Conservation (phyloP, 345 rosid species). For the Eucalyptus tenuipes region DNA sequence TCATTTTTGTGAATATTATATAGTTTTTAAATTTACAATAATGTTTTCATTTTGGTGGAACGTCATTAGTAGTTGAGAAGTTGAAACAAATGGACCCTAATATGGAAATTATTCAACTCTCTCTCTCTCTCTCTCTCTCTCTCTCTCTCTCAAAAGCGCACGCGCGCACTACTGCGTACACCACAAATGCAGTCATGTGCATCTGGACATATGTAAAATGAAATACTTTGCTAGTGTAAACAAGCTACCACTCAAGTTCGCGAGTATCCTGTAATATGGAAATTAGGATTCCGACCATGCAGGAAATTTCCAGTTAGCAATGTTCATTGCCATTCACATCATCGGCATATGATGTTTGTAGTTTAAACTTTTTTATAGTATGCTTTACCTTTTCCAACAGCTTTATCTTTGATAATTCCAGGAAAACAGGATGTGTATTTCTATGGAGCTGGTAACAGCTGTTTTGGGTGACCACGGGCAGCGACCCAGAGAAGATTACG, state of each 20-base stretch:
- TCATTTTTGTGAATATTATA: background rate
- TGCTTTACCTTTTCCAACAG: background rate
- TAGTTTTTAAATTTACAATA: background rate
- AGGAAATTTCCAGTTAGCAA: background rate
- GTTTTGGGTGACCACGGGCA: conserved; percentile 99
- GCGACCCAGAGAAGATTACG: conserved; percentile 81
- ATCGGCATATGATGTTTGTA: background rate
- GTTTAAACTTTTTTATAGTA: background rate
- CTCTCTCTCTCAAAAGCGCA: background rate
- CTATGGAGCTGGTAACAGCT: conserved; percentile 98
- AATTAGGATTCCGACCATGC: background rate
- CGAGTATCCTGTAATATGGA: background rate
- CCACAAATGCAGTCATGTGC: background rate
- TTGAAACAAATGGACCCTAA: background rate
- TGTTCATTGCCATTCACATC: background rate
- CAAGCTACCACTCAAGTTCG: background rate
- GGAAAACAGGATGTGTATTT: conserved; percentile 73
- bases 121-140: background rate
- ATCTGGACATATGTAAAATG: background rate
- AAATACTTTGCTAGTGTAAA: background rate
- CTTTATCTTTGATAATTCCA: conserved; percentile 11
- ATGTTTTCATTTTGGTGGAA: background rate
- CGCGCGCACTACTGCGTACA: background rate
- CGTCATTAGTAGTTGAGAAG: background rate
- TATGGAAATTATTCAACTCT: background rate